Percentiles rank a stretch among this genome's conserved stretches.
Conservation (phyloP, 805 yeast genomes). For the Pichia eremophila region DNA sequence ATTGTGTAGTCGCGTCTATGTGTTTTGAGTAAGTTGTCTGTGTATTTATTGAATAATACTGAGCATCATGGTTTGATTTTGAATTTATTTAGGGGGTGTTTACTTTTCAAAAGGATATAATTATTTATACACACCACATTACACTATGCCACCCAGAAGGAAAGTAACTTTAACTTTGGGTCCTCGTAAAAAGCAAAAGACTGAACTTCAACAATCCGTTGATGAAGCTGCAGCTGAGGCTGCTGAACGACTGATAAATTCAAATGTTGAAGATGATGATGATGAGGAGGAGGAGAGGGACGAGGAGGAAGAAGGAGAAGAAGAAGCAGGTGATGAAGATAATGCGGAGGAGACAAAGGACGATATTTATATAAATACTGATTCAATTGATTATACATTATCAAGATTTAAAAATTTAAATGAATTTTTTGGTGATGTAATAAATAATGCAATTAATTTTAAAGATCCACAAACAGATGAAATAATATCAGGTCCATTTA, state of each 20-base stretch:
- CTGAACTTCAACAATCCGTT: background rate
- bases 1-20: no score
- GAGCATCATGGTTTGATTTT: no score
- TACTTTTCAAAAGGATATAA: no score
- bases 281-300: no score
- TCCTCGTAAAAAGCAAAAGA: constrained; percentile 1
- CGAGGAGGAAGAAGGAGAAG: no score
- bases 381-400: background rate
- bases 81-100: no score
- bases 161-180: background rate
- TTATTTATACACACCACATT: no score
- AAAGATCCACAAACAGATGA: constrained; percentile 15
- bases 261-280: no score
- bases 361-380: background rate
- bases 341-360: background rate
- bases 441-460: constrained; percentile 6
- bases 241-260: background rate
- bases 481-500: constrained; percentile 40
- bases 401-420: background rate
- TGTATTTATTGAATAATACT: no score
- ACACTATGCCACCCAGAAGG: background rate
- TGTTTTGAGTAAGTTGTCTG: no score
- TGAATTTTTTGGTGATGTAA: constrained; percentile 5
- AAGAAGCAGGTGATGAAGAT: background rate
- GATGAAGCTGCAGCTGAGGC: background rate